Percentiles rank a stretch among this genome's conserved stretches.
phyloP scores from a whole-genome alignment of 805 yeast genomes.

The Torulaspora quercuum region DNA sequence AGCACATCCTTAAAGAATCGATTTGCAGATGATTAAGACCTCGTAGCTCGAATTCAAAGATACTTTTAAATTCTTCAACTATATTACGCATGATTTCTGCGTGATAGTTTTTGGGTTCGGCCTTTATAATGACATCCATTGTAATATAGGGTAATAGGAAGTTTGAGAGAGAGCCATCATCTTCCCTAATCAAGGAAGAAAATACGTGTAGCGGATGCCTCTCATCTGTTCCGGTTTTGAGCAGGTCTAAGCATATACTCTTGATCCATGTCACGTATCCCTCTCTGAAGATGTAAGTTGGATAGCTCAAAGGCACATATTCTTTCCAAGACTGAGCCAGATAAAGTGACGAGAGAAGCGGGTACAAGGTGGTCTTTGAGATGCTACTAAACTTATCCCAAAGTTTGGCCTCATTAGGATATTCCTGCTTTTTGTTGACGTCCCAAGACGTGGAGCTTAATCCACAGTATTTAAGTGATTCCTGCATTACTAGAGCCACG shows the following conservation, averaged over 20 bases:
- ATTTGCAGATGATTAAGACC: conserved; percentile 49
- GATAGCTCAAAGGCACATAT: conserved; percentile 51
- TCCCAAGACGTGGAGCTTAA: conserved; percentile 40
- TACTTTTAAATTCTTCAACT: conserved; percentile 54
- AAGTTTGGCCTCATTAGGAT: conserved; percentile 36
- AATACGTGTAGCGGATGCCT: conserved; percentile 56
- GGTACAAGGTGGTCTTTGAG: conserved; percentile 69
- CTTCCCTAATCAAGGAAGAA: conserved; percentile 61
- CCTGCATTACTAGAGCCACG: conserved; percentile 87
- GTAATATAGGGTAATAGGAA: conserved; percentile 76
- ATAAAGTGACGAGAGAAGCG: conserved; percentile 71
- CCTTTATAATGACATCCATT: conserved; percentile 55
- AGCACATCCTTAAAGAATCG: conserved; percentile 62
- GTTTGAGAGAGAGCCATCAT: conserved; percentile 64
- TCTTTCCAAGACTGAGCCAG: conserved; percentile 51
- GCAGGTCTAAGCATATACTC: conserved; percentile 61
- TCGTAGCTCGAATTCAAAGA: conserved; percentile 50
- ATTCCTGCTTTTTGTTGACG: conserved; percentile 24
- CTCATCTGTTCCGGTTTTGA: conserved; percentile 40
- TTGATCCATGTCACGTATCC: conserved; percentile 71
- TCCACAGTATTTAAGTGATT: conserved; percentile 63
- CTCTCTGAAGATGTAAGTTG: conserved; percentile 56
- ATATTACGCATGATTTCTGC: conserved; percentile 45
- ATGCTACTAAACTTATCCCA: conserved; percentile 66
- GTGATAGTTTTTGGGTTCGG: conserved; percentile 42